phyloP scores from a whole-genome alignment of 2,329 filamentous ascomycete genomes.

The Trichoderma sp. region DNA sequence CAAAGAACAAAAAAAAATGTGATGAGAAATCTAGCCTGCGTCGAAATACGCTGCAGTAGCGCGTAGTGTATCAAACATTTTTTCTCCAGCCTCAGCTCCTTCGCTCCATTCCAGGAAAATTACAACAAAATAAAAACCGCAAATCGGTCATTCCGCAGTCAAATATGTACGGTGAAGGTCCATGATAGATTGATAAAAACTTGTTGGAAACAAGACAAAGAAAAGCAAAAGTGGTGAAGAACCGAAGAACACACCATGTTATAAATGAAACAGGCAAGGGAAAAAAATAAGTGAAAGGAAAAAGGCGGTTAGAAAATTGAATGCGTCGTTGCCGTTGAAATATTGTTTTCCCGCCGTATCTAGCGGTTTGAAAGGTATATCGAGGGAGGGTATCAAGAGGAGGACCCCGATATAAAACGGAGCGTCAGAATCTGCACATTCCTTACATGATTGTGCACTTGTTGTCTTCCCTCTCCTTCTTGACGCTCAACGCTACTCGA shows the following conservation, averaged over 20 bases:
- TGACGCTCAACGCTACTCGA: conserved; percentile 81
- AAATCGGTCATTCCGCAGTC: conserved; percentile 26
- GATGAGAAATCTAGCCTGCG: conserved; percentile 21
- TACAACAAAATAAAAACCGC: conserved; percentile 27
- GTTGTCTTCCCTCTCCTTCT: conserved; percentile 64
- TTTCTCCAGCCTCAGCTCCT: conserved; percentile 12
- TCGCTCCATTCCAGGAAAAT: conserved; percentile 25
- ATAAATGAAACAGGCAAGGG: not conserved
- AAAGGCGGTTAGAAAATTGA: conserved; percentile 7
- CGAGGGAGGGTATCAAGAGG: conserved; percentile 21
- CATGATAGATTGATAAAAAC: conserved; percentile 27
- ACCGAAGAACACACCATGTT: conserved; percentile 13
- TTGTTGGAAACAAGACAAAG: conserved; percentile 15
- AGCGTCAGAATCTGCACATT: not conserved
- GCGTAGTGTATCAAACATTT: conserved; percentile 22
- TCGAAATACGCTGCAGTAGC: conserved; percentile 21
- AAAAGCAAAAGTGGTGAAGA: not conserved
- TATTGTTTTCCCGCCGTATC: not conserved
- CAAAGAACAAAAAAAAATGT: conserved; percentile 10
- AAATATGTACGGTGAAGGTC: conserved; percentile 30
- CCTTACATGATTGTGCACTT: conserved; percentile 65
- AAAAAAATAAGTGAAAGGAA: not conserved
- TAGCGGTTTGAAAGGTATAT: conserved; percentile 10
- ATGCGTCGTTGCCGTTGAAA: conserved; percentile 18
- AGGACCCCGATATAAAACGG: conserved; percentile 9